These are phyloP conservation scores for Diphasiastrum complanatum DNA, from an alignment of 83 land plant species.

Conservation along the genomic window DNA sequence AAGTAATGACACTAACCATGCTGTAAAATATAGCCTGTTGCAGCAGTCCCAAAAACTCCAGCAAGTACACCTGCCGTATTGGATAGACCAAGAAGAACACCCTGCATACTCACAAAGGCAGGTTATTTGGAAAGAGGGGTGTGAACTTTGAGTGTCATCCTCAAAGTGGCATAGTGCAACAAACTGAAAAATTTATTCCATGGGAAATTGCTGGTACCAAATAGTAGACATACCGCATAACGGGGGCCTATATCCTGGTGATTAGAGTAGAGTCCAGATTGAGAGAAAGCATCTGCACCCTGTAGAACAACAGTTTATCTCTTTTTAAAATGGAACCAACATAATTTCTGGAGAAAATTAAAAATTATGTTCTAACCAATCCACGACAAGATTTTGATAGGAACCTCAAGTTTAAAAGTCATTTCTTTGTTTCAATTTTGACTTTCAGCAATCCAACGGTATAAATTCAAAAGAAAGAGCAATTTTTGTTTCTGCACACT, in stretches of 20 bases:
- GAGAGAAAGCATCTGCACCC: slow-evolving; percentile 96
- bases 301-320: slow-evolving; percentile 24
- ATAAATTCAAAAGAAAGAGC: no score
- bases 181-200: not conserved
- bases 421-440: no score
- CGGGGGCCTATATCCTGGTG: slow-evolving; percentile 99
- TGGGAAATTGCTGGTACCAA: not conserved
- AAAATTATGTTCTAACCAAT: not conserved
- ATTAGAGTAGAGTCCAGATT: slow-evolving; percentile 92
- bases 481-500: slow-evolving; percentile 1
- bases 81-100: slow-evolving; percentile 83
- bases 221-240: slow-evolving; percentile 57
- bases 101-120: slow-evolving; percentile 38
- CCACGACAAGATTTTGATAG: no score
- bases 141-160: not conserved
- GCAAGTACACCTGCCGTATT: slow-evolving; percentile 97
- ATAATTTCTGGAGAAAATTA: not conserved
- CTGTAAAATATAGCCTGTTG: slow-evolving; percentile 90
- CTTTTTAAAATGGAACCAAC: not conserved
- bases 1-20: slow-evolving; percentile 33
- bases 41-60: slow-evolving; percentile 96
- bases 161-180: not conserved
- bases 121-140: not conserved
- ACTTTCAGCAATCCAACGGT: no score
- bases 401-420: no score